Evolutionary conservation across 257 asterid species (phyloP), one percentile per base, ranked within the genome.

Genomic region (Penstemon eatonii): DNA sequence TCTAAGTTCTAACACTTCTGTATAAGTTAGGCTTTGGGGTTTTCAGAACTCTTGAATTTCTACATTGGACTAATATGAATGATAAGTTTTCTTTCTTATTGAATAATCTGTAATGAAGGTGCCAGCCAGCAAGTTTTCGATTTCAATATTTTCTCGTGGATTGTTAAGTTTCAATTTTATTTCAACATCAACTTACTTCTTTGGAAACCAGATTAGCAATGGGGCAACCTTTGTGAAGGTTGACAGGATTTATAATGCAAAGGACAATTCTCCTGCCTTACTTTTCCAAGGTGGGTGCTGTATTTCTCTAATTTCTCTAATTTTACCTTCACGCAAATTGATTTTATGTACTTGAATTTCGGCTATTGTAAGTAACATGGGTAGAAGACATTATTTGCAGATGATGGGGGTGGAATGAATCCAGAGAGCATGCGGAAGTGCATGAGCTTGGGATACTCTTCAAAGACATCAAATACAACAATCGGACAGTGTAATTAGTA

Each of bases 361-460:
- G 19, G 44, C 42, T 66, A 6, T 63, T 76, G 46, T 64, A 33
- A 69, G 63, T 46, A 65, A 60, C 39, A 43, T 70, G 37, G 42
- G 41, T 46, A 11, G 18, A 59, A 56, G 68, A 40, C 4, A 10
- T 11, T 64, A 7, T 72, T 25, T 75, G 82, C 87, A 91, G 97
- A 91, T 69, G 93, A 91, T 74, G 97, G 97, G 64, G 91, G 95
- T 69, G 96, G 97, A 73, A 91, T 91, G 97, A 81, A 82, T 80
- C 96, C 97, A 53, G 96, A 87, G 56, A 18, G 85, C 50, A 82
- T 91, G 76, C 87, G 96, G 66, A 87, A 89, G 77, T 91, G 96
- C 83, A 91, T 91, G 97, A 89, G 95, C 85, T 82, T 91, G 81
- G 97, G 97, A 72, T 91, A 91, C 82, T 91, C 96, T 69, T 81